Base-by-base conservation (phyloP, 2,329 filamentous ascomycete species). In the Ophiostoma himal-ulmi region DNA sequence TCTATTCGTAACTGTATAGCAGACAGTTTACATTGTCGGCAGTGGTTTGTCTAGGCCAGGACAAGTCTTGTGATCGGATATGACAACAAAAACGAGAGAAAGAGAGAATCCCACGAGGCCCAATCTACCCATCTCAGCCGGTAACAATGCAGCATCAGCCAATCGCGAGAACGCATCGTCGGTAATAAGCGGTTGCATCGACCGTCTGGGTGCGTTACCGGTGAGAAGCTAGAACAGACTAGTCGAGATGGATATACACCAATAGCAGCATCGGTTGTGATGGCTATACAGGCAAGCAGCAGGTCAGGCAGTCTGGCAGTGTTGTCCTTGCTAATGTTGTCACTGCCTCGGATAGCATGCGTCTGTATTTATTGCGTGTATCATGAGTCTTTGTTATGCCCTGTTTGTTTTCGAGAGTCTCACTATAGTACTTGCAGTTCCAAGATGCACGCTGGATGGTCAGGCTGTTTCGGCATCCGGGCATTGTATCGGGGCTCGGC, bases 101-200 rank as follows among this genome's bases (percentile, higher is more conserved):
- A 8, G 17, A 11, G 10, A 57, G 52, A 13, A 26, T 11, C 11
- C 17, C 44, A 48, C 17, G 44, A n/a, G 41, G 11, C 41, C 52
- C 52, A 26, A 30, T 26, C 52, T 57, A 17, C 52, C 52, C 26
- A 57, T 26, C 11, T 57, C 52, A 57, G 52, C 52, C 22, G 52
- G 52, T 14, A 57, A 57, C 52, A 57, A 57, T 57, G 52, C n/a
- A 57, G n/a, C n/a, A 26, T 14, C 8, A 14, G 52, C 52, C 52
- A 57, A 57, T 57, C 52, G 22, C 52, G 5, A 14, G n/a, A 10
- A 57, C 4, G 52, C 52, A 22, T 26, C n/a, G 10, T 57, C 52
- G 52, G 52, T 57, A 57, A 57, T 57, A 57, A 57, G 52, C 52
- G n/a, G 52, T 57, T 30, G 8, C 52, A 57, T 57, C 22, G n/a